Base-by-base conservation (phyloP, 2,329 filamentous ascomycete species). In the Beauveria pseudobassiana region DNA sequence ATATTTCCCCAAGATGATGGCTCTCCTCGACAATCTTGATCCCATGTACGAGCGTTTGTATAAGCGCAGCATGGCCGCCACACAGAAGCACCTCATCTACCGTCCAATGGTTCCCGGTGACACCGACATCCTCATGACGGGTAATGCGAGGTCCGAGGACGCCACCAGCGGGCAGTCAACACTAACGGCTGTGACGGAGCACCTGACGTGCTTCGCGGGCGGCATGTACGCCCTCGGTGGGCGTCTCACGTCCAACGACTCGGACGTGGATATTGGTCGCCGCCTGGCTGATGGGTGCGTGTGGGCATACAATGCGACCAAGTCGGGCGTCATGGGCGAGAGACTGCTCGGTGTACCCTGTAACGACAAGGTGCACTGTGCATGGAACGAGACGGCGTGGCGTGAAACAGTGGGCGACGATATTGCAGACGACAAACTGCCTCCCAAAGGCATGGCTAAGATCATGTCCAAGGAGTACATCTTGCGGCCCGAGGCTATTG, bases 31-130 rank as follows among this genome's bases (percentile, higher is more conserved):
- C 22, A 87, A 88, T 0, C 75, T 77, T 5, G 75, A 82, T 26
- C 65, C 81, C 3, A 69, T 85, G 57, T 91, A 91, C 71, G 78
- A 80, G 56, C 76, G 76, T 6, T 84, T 91, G 78, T 91, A 90
- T 70, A 77, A 82, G 62, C 75, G 71, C 14, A 82, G 83, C 24
- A 84, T 89, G 66, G 79, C 85, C 10, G 80, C 82, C 0, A 83
- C 82, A 0, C 82, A 82, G 49, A 74, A 85, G 57, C 74, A 90
- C 65, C 75, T 91, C 3, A 80, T 93, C 60, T 92, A 87, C 74
- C 82, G 86, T 1, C 89, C 89, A 0, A 86, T 89, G 79, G 80
- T 84, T 1, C 83, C 84, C 0, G 75, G 79, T 3, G 78, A 82
- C 50, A 77, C 80, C 3, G 83, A 91, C 63, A 84, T 92, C 2